These are phyloP conservation scores for Crithidia expoeki DNA, from an alignment of 208 protist genomes.

Conservation along the genomic window DNA sequence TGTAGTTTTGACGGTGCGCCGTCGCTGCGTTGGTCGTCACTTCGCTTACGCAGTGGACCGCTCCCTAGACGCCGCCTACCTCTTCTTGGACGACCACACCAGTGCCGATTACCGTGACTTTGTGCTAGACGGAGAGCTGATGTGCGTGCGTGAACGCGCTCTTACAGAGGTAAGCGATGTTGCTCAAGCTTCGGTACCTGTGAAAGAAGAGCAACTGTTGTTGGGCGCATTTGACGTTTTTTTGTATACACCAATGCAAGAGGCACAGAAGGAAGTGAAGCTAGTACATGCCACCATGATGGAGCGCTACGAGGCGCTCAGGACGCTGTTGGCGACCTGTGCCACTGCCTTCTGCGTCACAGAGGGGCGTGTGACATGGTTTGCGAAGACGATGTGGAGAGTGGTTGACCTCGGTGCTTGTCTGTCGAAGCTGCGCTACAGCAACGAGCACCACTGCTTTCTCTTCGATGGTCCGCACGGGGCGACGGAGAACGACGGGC, in stretches of 20 bases:
- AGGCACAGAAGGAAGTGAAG: conserved; percentile 8
- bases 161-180: neutral
- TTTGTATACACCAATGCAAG: conserved; percentile 22
- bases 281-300: conserved; percentile 41
- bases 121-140: conserved; percentile 72
- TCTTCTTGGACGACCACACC: conserved; percentile 46
- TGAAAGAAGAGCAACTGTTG: conserved; percentile 13
- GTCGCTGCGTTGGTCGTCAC: conserved; percentile 25
- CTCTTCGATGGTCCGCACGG: conserved; percentile 55
- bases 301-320: conserved; percentile 43
- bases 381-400: conserved; percentile 73
- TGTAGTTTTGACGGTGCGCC: neutral
- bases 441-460: conserved; percentile 30
- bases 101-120: conserved; percentile 26
- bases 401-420: conserved; percentile 43
- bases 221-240: conserved; percentile 70
- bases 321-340: conserved; percentile 34
- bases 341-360: neutral
- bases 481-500: conserved; percentile 71
- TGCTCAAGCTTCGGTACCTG: neutral
- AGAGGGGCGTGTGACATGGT: conserved; percentile 34
- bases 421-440: conserved; percentile 33
- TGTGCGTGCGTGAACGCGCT: conserved; percentile 30
- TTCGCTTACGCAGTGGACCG: conserved; percentile 64
- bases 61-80: conserved; percentile 55